Percentiles rank a stretch among this genome's conserved stretches.
Evolutionary conservation across 1,284 basidiomycete species (phyloP).

Genomic region (Caloboletus firmus): DNA sequence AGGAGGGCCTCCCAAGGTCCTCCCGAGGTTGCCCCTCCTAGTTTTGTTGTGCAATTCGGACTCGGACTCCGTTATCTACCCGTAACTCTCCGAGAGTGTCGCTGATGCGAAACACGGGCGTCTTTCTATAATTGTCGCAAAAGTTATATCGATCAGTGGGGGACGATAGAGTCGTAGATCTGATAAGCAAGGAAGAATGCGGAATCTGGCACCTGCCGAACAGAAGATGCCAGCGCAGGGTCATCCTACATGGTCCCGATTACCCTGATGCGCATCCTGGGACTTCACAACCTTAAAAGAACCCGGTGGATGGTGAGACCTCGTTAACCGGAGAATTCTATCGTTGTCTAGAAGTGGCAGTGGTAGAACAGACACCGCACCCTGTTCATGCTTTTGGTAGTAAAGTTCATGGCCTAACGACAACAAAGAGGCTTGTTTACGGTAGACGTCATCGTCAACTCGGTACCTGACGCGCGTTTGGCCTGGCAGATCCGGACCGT

Average conservation of each 20-base stretch:
- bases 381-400: background rate
- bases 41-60: background rate
- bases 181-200: background rate
- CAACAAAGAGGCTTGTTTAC: background rate
- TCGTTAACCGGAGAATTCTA: background rate
- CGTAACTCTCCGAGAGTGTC: background rate
- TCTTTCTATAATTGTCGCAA: background rate
- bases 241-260: background rate
- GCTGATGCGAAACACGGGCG: background rate
- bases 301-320: background rate
- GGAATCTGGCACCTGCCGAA: conserved; percentile 3
- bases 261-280: background rate
- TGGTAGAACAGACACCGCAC: background rate
- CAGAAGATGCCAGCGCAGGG: background rate
- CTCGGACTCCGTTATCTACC: background rate
- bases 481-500: background rate
- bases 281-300: background rate
- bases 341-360: background rate
- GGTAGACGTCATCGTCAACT: background rate
- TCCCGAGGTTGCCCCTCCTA: background rate
- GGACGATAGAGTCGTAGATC: no score
- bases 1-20: no score
- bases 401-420: background rate
- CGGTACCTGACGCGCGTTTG: background rate
- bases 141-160: no score